Evolutionary conservation across 805 yeast genomes (phyloP).

Genomic region (Yarrowia sp.): DNA sequence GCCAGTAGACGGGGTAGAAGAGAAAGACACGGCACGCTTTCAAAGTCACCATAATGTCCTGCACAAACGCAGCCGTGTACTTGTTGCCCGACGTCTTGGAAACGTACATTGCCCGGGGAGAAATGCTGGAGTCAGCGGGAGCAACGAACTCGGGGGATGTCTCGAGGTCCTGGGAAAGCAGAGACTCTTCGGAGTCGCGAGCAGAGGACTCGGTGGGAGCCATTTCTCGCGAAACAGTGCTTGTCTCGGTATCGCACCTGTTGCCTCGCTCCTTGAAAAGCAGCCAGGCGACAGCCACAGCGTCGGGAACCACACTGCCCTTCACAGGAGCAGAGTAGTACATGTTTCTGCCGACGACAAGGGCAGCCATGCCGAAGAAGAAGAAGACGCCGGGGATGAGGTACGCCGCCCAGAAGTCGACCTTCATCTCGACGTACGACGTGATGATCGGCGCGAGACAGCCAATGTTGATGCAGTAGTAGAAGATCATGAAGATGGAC

Average conservation of each 20-base stretch:
- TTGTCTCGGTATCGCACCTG: background rate
- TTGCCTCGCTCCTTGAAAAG: constrained; percentile 46
- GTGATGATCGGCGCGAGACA: constrained; percentile 73
- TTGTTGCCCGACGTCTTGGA: constrained; percentile 41
- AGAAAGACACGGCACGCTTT: constrained; percentile 70
- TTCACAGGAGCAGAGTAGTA: constrained; percentile 60
- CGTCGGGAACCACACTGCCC: constrained; percentile 57
- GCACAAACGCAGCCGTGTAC: constrained; percentile 71
- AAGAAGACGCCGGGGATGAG: constrained; percentile 68
- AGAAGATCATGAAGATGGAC: constrained; percentile 72
- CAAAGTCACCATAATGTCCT: constrained; percentile 63
- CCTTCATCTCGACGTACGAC: constrained; percentile 61
- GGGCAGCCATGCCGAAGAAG: constrained; percentile 54
- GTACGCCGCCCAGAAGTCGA: constrained; percentile 66
- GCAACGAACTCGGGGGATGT: background rate
- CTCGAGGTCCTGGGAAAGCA: background rate
- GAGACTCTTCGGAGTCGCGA: background rate
- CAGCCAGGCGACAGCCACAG: constrained; percentile 48
- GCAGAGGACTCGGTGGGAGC: background rate
- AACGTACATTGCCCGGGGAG: background rate
- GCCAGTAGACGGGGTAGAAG: constrained; percentile 73
- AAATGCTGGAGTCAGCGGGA: background rate
- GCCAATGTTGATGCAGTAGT: constrained; percentile 74
- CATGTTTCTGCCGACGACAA: constrained; percentile 51
- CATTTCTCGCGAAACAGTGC: too few relatives aligned